Evolutionary conservation across 306 rosid genomes (phyloP), one percentile per base, ranked within the genome.

Genomic region (Quercus berberidifolia): DNA sequence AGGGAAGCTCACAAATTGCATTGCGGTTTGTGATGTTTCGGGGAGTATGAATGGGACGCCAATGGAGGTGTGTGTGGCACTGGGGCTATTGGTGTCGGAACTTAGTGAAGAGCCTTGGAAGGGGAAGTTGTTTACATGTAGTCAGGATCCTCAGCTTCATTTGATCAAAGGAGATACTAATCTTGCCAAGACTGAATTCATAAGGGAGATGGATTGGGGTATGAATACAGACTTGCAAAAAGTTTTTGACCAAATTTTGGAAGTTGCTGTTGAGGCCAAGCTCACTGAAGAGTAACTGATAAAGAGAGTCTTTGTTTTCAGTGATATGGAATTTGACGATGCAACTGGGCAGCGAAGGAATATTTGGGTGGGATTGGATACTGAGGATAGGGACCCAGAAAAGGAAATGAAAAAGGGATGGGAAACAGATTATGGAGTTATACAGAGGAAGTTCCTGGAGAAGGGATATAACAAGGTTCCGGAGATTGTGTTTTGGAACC

Each of bases 101-200:
- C 30, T 86, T 59, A 83, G 81, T 31, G 85, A 80, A 69, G 87
- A 80, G 51, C 90, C 87, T 14, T 86, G 85, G 87, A 86, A 86
- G 56, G 89, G 87, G 20, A 86, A 83, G 76, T 82, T 81, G 23
- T 80, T 83, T 6, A 80, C 87, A 3, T 86, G 81, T 56, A 80
- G 83, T 59, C 1, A 0, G 1, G 4, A 68, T 17, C 87, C 89
- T 6, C 14, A 75, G 78, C 65, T 86, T 10, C 89, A 86, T 46
- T 33, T 85, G 55, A 85, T 85, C 46, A 1, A 79, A 71, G 86
- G 86, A 5, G 72, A 69, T 1, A 51, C 35, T 23, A 80, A 82
- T 49, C 8, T 1, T 26, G 76, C 71, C 8, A 86, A 82, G 68
- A 31, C 77, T 5, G 2, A 73, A 4, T 86, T 79, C 57, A 23